These are phyloP conservation scores for Arthrinium phaeospermum DNA, from an alignment of 2,329 filamentous ascomycete genomes.

Conservation along the genomic window DNA sequence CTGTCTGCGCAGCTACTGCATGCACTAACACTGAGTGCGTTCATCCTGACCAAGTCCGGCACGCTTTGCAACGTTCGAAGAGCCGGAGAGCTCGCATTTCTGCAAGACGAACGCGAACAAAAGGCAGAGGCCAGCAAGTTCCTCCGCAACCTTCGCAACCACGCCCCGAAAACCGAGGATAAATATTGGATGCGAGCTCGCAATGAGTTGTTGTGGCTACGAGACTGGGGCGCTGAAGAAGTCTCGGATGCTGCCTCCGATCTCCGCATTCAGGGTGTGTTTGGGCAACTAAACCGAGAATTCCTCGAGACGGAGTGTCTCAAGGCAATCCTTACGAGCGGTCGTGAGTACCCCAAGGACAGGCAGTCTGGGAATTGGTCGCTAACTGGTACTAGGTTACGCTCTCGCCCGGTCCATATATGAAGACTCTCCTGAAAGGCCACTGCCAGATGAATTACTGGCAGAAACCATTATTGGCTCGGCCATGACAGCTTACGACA, in stretches of 20 bases:
- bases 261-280: constrained; percentile 52
- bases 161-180: constrained; percentile 64
- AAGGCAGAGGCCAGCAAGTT: constrained; percentile 62
- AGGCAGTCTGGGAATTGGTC: constrained; percentile 24
- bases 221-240: constrained; percentile 69
- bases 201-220: constrained; percentile 74
- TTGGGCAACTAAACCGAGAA: constrained; percentile 64
- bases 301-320: constrained; percentile 75
- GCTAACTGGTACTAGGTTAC: constrained; percentile 54
- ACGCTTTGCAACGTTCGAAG: constrained; percentile 56
- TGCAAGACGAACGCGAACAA: constrained; percentile 69
- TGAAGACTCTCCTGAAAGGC: constrained; percentile 54
- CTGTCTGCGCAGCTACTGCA: constrained; percentile 65
- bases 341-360: constrained; percentile 55
- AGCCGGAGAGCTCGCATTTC: constrained; percentile 68
- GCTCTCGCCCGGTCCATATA: constrained; percentile 67
- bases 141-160: constrained; percentile 57
- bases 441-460: constrained; percentile 56
- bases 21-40: constrained; percentile 67
- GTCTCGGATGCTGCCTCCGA: constrained; percentile 34
- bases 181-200: constrained; percentile 67
- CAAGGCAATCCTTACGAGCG: constrained; percentile 67
- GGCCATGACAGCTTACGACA: constrained; percentile 77
- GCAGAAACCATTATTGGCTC: constrained; percentile 66
- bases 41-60: constrained; percentile 58